Conservation (phyloP, 1,284 basidiomycete genomes). For the Tilletiopsis washingtonensis region DNA sequence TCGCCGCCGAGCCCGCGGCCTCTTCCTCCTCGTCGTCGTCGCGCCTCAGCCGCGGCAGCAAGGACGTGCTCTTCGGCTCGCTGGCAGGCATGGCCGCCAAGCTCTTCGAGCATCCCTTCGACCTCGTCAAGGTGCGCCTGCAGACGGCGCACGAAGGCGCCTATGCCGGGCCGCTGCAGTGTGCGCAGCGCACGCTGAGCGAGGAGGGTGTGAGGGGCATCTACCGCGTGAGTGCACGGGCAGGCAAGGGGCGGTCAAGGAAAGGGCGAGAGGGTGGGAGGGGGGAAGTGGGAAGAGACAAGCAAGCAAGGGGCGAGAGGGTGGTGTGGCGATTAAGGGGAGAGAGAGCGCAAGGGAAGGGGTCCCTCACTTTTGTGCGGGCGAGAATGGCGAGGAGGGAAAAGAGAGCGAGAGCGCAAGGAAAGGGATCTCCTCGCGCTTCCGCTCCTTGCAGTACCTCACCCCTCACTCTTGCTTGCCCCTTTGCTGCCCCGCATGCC, state of each 20-base stretch:
- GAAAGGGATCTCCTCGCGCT: too few relatives aligned
- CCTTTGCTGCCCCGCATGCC: neutral
- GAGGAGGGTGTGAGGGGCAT: conserved; percentile 40
- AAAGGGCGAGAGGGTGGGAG: too few relatives aligned
- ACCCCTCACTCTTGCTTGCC: neutral
- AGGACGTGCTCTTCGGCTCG: conserved; percentile 43
- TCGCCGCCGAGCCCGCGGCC: too few relatives aligned
- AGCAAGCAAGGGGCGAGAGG: neutral
- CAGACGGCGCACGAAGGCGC: conserved; percentile 27
- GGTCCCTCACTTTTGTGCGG: too few relatives aligned
- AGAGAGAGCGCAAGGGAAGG: too few relatives aligned
- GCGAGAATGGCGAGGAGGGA: too few relatives aligned
- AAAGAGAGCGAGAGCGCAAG: too few relatives aligned
- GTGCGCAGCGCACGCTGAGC: conserved; percentile 34
- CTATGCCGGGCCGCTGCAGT: conserved; percentile 24
- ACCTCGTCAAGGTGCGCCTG: conserved; percentile 44
- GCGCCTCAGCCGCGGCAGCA: conserved; percentile 37
- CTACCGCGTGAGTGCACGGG: conserved; percentile 29
- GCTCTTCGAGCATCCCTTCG: conserved; percentile 44
- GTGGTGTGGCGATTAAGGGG: neutral
- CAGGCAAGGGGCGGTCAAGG: too few relatives aligned
- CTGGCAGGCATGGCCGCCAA: conserved; percentile 44
- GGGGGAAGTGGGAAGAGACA: neutral
- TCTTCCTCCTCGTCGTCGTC: too few relatives aligned
- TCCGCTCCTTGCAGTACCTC: neutral